Evolutionary conservation across 2,329 filamentous ascomycete genomes (phyloP), one percentile per base, ranked within the genome.

Genomic region (Fusarium devonianum): DNA sequence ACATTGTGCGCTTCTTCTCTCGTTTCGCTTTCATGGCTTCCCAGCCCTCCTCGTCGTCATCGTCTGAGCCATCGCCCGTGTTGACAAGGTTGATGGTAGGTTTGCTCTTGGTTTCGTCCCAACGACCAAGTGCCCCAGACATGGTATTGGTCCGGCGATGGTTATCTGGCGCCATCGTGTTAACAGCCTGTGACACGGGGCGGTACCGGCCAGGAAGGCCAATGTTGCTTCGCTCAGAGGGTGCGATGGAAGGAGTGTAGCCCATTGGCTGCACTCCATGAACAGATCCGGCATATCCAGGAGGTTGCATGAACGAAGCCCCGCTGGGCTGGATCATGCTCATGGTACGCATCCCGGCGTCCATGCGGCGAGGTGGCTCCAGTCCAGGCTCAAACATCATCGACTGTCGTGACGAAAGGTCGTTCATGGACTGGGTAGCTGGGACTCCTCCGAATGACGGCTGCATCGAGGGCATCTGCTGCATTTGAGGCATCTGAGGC

Each of bases 151-250:
- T 58, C 64, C 69, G 58, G 62, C 70, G 63, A 56, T 69, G 69
- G 50, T 44, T 60, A 38, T 60, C 57, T 14, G 54, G 67, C 57
- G 33, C 72, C 65, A 47, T 63, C 0, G 62, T 57, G 7, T 62
- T 63, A 6, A 76, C 78, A 44, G 80, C 76, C 30, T 88, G 87
- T 0, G 90, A 92, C 1, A 97, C 93, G 2, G 94, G 92, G 34
- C 94, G 84, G 73, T 99, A 99, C 33, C 94, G 86, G 22, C 90
- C 87, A 7, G 94, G 92, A 41, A 96, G 81, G 12, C 94, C 94
- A 53, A 97, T 78, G 69, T 95, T 97, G 78, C 92, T 97, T 53
- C 94, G 88, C 75, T 97, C 94, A 5, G 91, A 96, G 1, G 94
- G 94, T 3, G 94, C 93, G 60, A 99, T 96, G 1, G 93, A 97